A percentile compares a stretch with the other conserved stretches of the same genome.
phyloP scores from a whole-genome alignment of 2,329 filamentous ascomycete species.

The Myriosclerotinia duriaeana region DNA sequence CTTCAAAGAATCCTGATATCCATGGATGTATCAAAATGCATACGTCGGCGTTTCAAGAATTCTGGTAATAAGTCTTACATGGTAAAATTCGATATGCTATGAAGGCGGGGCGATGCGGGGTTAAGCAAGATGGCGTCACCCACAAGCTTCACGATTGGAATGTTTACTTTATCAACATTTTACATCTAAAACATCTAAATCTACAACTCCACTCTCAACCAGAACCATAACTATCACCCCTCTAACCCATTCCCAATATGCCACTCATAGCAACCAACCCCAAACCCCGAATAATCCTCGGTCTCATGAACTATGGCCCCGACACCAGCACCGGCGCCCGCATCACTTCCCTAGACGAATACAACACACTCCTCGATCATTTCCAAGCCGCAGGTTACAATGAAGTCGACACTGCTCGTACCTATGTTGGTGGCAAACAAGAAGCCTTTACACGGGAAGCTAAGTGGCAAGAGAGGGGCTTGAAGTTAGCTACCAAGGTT shows the following conservation, averaged over 20 bases:
- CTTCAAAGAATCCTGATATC: neutral
- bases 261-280: slow-evolving; percentile 37
- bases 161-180: neutral
- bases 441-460: slow-evolving; percentile 76
- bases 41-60: neutral
- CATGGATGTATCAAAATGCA: neutral
- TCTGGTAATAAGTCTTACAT: no score
- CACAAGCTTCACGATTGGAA: neutral
- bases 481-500: slow-evolving; percentile 76
- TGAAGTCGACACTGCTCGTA: slow-evolving; percentile 79
- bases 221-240: neutral
- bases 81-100: no score
- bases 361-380: slow-evolving; percentile 69
- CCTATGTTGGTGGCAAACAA: slow-evolving; percentile 70
- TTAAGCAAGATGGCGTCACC: slow-evolving; percentile 3
- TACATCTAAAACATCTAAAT: neutral
- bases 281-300: slow-evolving; percentile 70
- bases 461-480: slow-evolving; percentile 74
- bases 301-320: slow-evolving; percentile 82
- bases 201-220: neutral
- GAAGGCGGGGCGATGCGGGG: neutral
- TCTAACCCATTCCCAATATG: slow-evolving; percentile 29
- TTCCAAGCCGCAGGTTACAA: slow-evolving; percentile 78
- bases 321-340: slow-evolving; percentile 62
- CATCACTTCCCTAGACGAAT: slow-evolving; percentile 66